Base-by-base conservation (phyloP, 2,329 filamentous ascomycete genomes). In the Rutstroemia sp. region DNA sequence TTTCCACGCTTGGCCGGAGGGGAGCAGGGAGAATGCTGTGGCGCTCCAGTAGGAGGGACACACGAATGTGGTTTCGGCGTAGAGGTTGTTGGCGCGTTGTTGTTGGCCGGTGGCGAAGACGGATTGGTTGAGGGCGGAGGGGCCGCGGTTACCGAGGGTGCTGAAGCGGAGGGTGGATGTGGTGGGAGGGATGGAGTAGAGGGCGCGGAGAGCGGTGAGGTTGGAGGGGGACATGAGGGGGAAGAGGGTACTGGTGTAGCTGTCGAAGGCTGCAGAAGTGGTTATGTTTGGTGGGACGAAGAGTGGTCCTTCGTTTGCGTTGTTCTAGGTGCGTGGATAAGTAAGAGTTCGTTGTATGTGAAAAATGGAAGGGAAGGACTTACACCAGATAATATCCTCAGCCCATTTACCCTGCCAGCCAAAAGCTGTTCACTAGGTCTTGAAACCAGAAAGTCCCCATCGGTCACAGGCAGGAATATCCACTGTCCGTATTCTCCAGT, bases 31-130 rank as follows among this genome's bases (percentile, higher is more conserved):
- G n/a, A 51, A 80, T 0, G 76, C 76, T 30, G 72, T 69, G 1
- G 74, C 72, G 42, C 79, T 67, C 77, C 76, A 81, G 67, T 80
- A 80, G 0, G 73, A 72, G 0, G 78, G 75, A 62, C 78, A 81
- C 12, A 78, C 71, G 53, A 80, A 80, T 0, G 76, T 79, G 1
- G 73, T 73, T 67, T 82, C 78, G 5, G 57, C 44, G 38, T 58
- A 58, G 1, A 58, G 41, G 27, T 58, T 58, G 23, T 73, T 68
- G 9, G 76, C 77, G 10, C 74, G 72, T 58, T 81, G 76, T 57
- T 80, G 77, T 54, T 77, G 74, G 5, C 78, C 77, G 0, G 69
- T 73, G 0, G 68, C 76, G 27, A 74, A 70, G 21, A 69, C 67
- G 37, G 72, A 73, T 42, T 74, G 68, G 52, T 76, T 75, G 14